Evolutionary conservation across 2,329 filamentous ascomycete species (phyloP).

Genomic region (Beauveria sp.): DNA sequence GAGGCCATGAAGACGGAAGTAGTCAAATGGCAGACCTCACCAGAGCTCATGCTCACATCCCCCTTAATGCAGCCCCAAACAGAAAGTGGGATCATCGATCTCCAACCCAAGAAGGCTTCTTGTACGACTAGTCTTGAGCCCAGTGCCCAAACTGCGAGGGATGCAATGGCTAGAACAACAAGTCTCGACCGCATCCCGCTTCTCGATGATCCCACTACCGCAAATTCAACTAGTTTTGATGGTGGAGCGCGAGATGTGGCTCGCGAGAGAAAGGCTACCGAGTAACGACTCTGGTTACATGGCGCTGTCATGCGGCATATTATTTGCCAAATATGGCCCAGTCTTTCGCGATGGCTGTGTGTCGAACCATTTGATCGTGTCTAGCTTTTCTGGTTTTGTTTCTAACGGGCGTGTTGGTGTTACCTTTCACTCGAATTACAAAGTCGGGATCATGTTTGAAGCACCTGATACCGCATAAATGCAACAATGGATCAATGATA

Average conservation of each 20-base stretch:
- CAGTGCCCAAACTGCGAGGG: constrained; percentile 11
- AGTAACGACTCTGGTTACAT: neutral
- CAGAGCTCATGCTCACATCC: constrained; percentile 36
- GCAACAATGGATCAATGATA: neutral
- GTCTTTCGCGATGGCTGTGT: neutral
- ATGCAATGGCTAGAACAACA: constrained; percentile 17
- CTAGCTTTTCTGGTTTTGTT: neutral
- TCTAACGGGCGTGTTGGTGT: neutral
- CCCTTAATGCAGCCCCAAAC: constrained; percentile 25
- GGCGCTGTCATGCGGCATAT: neutral
- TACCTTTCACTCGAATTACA: neutral
- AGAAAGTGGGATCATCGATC: constrained; percentile 14
- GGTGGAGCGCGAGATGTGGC: constrained; percentile 36
- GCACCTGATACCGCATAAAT: constrained; percentile 7
- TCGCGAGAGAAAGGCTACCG: constrained; percentile 38
- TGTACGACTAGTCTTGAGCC: constrained; percentile 9
- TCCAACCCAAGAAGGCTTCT: neutral
- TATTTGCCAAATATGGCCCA: neutral
- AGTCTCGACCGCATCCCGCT: constrained; percentile 51
- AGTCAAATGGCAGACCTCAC: constrained; percentile 69
- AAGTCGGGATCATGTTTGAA: neutral
- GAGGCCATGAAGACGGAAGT: constrained; percentile 86
- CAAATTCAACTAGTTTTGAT: constrained; percentile 35
- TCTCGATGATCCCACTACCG: constrained; percentile 37
- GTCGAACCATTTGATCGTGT: neutral